phyloP scores from a whole-genome alignment of 306 rosid species.

The Trifolium subterraneum region DNA sequence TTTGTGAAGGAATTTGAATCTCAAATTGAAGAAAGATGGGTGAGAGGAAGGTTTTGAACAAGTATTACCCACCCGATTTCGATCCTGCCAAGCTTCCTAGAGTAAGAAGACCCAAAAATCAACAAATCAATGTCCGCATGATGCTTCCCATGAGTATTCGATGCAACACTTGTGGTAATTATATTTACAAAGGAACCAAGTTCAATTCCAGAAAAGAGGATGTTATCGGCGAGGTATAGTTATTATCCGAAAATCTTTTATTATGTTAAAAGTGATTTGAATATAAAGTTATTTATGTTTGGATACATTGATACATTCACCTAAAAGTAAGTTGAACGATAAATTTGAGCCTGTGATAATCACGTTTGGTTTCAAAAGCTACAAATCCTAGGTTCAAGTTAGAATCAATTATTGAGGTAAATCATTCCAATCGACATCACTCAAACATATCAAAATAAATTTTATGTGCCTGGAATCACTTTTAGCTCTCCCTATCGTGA shows the following conservation, averaged over 20 bases:
- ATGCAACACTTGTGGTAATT: slow-evolving; percentile 79
- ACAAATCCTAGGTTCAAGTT: no score
- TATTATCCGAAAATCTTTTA: background rate
- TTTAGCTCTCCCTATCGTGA: background rate
- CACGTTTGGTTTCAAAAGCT: no score
- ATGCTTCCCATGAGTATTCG: slow-evolving; percentile 99
- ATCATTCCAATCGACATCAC: background rate
- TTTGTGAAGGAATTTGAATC: slow-evolving; percentile 10
- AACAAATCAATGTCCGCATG: slow-evolving; percentile 94
- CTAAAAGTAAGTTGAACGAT: no score
- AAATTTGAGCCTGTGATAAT: no score
- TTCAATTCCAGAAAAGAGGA: slow-evolving; percentile 59
- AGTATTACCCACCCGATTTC: slow-evolving; percentile 94
- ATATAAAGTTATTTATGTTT: background rate
- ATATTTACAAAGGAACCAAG: slow-evolving; percentile 59
- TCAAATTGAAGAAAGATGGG: slow-evolving; percentile 65
- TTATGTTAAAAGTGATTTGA: background rate
- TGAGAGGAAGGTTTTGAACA: slow-evolving; percentile 89
- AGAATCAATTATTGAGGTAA: no score
- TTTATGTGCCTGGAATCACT: background rate
- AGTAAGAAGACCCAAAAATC: slow-evolving; percentile 73
- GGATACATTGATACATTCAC: no score
- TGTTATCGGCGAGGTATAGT: slow-evolving; percentile 52
- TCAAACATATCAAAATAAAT: background rate
- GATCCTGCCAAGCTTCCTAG: slow-evolving; percentile 87